These are phyloP conservation scores for Leccinum uliginosum DNA, from an alignment of 768 basidiomycete genomes.

Conservation along the genomic window DNA sequence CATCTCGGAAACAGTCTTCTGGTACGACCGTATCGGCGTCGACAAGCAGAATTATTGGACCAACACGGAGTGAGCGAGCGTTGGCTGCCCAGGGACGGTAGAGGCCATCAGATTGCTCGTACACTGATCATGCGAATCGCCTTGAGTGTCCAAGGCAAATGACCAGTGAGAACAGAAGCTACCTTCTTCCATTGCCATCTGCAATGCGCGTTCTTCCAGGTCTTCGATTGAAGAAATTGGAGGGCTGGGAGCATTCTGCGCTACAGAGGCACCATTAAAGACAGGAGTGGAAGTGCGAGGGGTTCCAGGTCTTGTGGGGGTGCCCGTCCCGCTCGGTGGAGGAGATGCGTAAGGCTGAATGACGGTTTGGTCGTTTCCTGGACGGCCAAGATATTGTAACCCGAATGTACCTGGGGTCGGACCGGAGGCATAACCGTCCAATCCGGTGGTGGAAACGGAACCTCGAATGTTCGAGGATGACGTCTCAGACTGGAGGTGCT, in stretches of 20 bases:
- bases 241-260: slow-evolving; percentile 6
- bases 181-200: slow-evolving; percentile 50
- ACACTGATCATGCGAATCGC: slow-evolving; percentile 37
- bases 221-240: slow-evolving; percentile 29
- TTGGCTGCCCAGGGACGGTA: slow-evolving; percentile 78
- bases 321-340: slow-evolving; percentile 20
- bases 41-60: slow-evolving; percentile 75
- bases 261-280: slow-evolving; percentile 3
- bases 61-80: slow-evolving; percentile 67
- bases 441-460: slow-evolving; percentile 21
- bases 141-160: slow-evolving; percentile 34
- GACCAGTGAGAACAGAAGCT: slow-evolving; percentile 28
- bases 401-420: slow-evolving; percentile 47
- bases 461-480: slow-evolving; percentile 19
- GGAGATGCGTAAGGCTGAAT: slow-evolving; percentile 17
- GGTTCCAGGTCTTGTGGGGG: slow-evolving; percentile 25
- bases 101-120: slow-evolving; percentile 48
- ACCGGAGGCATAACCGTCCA: slow-evolving; percentile 22
- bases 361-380: slow-evolving; percentile 52
- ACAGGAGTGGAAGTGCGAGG: slow-evolving; percentile 16
- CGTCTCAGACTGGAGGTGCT: slow-evolving; percentile 26
- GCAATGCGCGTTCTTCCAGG: slow-evolving; percentile 47
- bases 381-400: slow-evolving; percentile 60
- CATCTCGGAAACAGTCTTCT: slow-evolving; percentile 88
- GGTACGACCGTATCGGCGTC: slow-evolving; percentile 90